These are phyloP conservation scores for Rubroboletus satanas DNA, from an alignment of 768 basidiomycete species.

Conservation along the genomic window DNA sequence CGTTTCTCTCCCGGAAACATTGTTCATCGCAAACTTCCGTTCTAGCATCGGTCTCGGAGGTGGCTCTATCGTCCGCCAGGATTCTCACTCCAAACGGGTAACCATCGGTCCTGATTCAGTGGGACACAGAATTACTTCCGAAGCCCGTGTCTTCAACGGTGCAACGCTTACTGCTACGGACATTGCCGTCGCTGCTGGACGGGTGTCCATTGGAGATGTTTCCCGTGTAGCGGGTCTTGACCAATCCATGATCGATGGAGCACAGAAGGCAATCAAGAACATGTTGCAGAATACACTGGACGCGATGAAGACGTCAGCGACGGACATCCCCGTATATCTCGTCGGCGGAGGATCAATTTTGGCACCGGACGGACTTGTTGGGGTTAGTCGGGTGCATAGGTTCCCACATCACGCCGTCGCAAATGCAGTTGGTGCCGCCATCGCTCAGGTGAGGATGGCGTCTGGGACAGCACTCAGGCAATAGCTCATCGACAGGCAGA, in stretches of 20 bases:
- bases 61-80: slow-evolving; percentile 48
- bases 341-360: slow-evolving; percentile 67
- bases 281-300: slow-evolving; percentile 50
- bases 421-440: slow-evolving; percentile 59
- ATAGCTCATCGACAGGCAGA: slow-evolving; percentile 24
- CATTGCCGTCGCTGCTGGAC: slow-evolving; percentile 43
- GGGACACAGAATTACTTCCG: slow-evolving; percentile 48
- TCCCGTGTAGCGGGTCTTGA: slow-evolving; percentile 23
- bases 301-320: slow-evolving; percentile 60
- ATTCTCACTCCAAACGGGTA: slow-evolving; percentile 35
- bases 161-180: slow-evolving; percentile 58
- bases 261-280: slow-evolving; percentile 39
- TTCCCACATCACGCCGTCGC: slow-evolving; percentile 54
- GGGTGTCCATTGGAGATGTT: slow-evolving; percentile 29
- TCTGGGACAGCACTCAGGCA: background rate
- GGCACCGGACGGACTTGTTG: slow-evolving; percentile 46
- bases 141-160: slow-evolving; percentile 56
- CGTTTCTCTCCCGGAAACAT: background rate
- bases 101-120: slow-evolving; percentile 65
- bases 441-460: slow-evolving; percentile 31
- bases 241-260: slow-evolving; percentile 29
- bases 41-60: slow-evolving; percentile 60
- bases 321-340: slow-evolving; percentile 53
- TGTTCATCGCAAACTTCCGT: slow-evolving; percentile 1
- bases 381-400: slow-evolving; percentile 48